Percentiles rank a stretch among this genome's conserved stretches.
phyloP scores from a whole-genome alignment of 257 asterid genomes.

The Linaria vulgaris region DNA sequence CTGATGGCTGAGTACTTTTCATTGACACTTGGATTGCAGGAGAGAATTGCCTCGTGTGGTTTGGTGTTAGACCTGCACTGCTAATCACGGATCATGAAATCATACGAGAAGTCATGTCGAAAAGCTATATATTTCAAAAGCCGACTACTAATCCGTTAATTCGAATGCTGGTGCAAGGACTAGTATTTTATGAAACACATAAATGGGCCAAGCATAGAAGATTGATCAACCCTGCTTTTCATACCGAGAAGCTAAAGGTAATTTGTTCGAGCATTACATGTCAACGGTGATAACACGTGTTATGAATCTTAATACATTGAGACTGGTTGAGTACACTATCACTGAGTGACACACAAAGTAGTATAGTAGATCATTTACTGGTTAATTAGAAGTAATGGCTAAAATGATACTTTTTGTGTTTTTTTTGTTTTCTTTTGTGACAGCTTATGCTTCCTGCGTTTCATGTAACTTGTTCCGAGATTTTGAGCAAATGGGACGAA shows the following conservation, averaged over 20 bases:
- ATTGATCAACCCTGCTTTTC: slow-evolving; percentile 55
- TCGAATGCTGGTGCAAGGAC: slow-evolving; percentile 36
- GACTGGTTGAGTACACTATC: no score
- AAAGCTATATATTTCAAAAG: slow-evolving; percentile 40
- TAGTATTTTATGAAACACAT: slow-evolving; percentile 33
- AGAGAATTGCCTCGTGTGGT: slow-evolving; percentile 41
- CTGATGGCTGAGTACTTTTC: no score
- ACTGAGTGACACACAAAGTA: no score
- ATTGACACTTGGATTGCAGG: slow-evolving; percentile 33
- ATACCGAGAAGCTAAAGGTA: slow-evolving; percentile 49
- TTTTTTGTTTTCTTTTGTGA: not conserved
- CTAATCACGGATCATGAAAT: slow-evolving; percentile 40
- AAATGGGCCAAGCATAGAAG: slow-evolving; percentile 57
- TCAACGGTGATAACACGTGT: not conserved
- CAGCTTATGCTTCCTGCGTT: slow-evolving; percentile 54
- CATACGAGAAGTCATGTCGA: slow-evolving; percentile 49
- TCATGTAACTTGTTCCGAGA: slow-evolving; percentile 45
- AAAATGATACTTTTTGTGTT: no score
- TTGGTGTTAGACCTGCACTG: slow-evolving; percentile 41
- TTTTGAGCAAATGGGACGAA: slow-evolving; percentile 33
- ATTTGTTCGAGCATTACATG: not conserved
- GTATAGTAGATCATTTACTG: no score
- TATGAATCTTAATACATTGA: no score
- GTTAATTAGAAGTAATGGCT: no score
- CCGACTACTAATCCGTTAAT: slow-evolving; percentile 26